Evolutionary conservation across 257 asterid species (phyloP).

Genomic region (Verbena officinalis): DNA sequence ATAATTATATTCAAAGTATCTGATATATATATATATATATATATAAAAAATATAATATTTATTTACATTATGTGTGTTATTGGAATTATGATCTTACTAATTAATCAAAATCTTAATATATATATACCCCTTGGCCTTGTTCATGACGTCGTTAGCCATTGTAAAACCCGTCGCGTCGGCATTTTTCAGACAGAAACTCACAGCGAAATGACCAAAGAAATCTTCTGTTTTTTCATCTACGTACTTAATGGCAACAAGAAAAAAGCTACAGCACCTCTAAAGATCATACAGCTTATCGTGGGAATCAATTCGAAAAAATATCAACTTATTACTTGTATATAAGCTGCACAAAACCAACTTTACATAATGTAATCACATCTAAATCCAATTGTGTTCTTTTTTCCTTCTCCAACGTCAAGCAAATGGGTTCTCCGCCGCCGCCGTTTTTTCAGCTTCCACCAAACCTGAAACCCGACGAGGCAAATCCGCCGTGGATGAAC

Average conservation of each 20-base stretch:
- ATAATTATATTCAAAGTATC: too few species aligned
- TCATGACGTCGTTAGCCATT: constrained; percentile 27
- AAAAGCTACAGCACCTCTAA: constrained; percentile 23
- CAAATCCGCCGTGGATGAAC: constrained; percentile 62
- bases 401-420: constrained; percentile 4
- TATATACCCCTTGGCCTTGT: background rate
- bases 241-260: constrained; percentile 17
- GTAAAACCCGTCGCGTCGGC: constrained; percentile 34
- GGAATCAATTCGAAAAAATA: constrained; percentile 33
- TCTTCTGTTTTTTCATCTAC: constrained; percentile 10
- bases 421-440: constrained; percentile 18
- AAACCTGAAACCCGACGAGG: constrained; percentile 30
- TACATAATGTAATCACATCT: too few species aligned
- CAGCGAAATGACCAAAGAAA: constrained; percentile 30
- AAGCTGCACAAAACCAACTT: background rate
- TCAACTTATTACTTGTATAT: constrained; percentile 31
- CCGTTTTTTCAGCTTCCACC: constrained; percentile 37
- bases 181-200: constrained; percentile 8
- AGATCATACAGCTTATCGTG: constrained; percentile 40
- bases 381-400: background rate
- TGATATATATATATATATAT: too few species aligned
- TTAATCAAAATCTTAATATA: too few species aligned
- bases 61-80: too few species aligned
- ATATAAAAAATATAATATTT: too few species aligned
- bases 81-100: too few species aligned